Percentiles rank a stretch among this genome's conserved stretches.
Conservation (phyloP, 306 rosid species). For the Casuarina cunninghamiana region DNA sequence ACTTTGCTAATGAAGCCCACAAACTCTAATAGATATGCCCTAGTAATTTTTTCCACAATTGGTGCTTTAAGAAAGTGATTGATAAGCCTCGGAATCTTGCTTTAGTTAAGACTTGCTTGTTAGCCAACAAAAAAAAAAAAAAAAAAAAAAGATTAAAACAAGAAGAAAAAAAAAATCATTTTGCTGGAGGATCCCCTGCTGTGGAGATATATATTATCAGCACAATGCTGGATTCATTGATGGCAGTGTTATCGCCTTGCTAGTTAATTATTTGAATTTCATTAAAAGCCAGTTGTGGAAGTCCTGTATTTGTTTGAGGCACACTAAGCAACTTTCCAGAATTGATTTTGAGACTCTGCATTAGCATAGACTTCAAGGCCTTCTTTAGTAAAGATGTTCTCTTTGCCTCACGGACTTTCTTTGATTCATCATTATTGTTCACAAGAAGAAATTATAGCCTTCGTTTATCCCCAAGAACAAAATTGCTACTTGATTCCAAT, state of each 20-base stretch:
- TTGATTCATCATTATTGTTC: not conserved
- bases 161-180: not conserved
- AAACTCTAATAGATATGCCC: too few species aligned
- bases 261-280: not conserved
- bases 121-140: not conserved
- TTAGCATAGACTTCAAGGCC: not conserved
- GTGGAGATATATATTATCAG: not conserved
- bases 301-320: not conserved
- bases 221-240: not conserved
- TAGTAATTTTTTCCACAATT: not conserved
- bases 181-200: not conserved
- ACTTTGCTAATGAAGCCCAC: too few species aligned
- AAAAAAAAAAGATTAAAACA: too few species aligned
- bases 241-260: not conserved
- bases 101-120: not conserved
- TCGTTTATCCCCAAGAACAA: not conserved
- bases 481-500: not conserved
- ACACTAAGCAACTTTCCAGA: not conserved
- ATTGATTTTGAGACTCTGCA: not conserved
- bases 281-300: not conserved
- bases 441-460: not conserved
- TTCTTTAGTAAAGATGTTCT: not conserved
- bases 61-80: not conserved
- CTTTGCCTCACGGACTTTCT: not conserved
- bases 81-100: not conserved